Conservation (phyloP, 2,329 filamentous ascomycete species). For the Aspergillus sp. region DNA sequence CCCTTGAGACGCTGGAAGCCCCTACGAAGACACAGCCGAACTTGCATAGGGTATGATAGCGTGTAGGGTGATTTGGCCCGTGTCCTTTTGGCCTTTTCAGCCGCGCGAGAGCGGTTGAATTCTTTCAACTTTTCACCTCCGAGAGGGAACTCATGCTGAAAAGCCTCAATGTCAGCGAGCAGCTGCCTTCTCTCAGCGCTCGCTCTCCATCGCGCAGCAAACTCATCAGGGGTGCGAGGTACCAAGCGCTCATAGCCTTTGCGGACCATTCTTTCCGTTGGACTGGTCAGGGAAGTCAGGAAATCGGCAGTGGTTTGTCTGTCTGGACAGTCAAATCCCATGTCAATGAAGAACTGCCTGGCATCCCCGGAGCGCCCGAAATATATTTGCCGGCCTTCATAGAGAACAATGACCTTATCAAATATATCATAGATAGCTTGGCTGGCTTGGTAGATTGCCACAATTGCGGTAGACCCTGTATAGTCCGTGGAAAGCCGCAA, state of each 20-base stretch:
- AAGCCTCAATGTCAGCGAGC: conserved; percentile 43
- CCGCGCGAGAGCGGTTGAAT: conserved; percentile 41
- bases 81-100: conserved; percentile 43
- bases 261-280: conserved; percentile 56
- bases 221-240: conserved; percentile 69
- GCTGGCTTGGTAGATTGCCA: conserved; percentile 56
- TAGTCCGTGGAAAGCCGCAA: conserved; percentile 52
- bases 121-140: conserved; percentile 37
- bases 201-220: conserved; percentile 57
- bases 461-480: conserved; percentile 49
- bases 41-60: conserved; percentile 72
- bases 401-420: conserved; percentile 69
- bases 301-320: conserved; percentile 71
- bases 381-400: conserved; percentile 74
- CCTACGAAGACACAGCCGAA: conserved; percentile 75
- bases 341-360: conserved; percentile 64
- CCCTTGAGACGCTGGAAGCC: conserved; percentile 73
- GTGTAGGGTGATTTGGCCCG: conserved; percentile 76
- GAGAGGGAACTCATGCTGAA: conserved; percentile 39
- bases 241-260: conserved; percentile 62
- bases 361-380: conserved; percentile 65
- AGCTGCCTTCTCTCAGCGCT: conserved; percentile 49
- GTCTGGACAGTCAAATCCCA: conserved; percentile 68
- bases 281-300: conserved; percentile 67
- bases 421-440: conserved; percentile 58